These are phyloP conservation scores for Sordariomycetes sp. DNA, from an alignment of 2,329 filamentous ascomycete species.

Conservation along the genomic window DNA sequence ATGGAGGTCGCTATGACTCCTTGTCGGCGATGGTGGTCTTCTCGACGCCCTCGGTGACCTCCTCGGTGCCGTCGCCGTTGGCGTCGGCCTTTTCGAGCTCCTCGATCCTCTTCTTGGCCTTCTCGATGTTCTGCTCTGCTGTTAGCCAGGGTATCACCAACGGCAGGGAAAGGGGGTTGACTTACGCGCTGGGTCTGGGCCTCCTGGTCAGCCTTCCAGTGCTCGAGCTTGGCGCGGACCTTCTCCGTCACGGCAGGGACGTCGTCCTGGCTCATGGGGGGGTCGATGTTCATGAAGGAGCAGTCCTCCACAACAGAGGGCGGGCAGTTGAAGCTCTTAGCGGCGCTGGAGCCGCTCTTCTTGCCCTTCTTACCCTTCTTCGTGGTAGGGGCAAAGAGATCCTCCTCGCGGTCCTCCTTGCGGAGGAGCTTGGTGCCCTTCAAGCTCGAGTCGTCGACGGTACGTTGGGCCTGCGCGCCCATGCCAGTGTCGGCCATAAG, in stretches of 20 bases:
- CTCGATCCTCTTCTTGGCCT: conserved; percentile 93
- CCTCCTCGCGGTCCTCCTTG: conserved; percentile 83
- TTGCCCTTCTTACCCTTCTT: conserved; percentile 88
- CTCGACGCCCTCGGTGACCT: conserved; percentile 41
- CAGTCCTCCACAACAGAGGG: conserved; percentile 90
- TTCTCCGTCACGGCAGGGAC: conserved; percentile 75
- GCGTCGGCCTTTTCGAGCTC: conserved; percentile 59
- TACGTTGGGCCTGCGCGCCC: conserved; percentile 70
- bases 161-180: background rate
- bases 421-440: conserved; percentile 77
- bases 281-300: conserved; percentile 72
- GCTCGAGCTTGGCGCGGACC: conserved; percentile 80
- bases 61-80: conserved; percentile 40
- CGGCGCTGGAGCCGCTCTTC: conserved; percentile 39
- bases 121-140: conserved; percentile 72
- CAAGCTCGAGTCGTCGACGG: conserved; percentile 72
- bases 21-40: conserved; percentile 43
- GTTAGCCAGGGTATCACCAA: conserved; percentile 10
- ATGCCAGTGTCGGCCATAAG: conserved; percentile 62
- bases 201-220: conserved; percentile 88
- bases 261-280: conserved; percentile 78
- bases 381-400: conserved; percentile 63
- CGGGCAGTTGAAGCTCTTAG: conserved; percentile 70
- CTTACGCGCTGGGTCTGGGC: conserved; percentile 84
- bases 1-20: conserved; percentile 25